Evolutionary conservation across 129 eudicot species (phyloP).

Genomic region (Helianthus annuus): DNA sequence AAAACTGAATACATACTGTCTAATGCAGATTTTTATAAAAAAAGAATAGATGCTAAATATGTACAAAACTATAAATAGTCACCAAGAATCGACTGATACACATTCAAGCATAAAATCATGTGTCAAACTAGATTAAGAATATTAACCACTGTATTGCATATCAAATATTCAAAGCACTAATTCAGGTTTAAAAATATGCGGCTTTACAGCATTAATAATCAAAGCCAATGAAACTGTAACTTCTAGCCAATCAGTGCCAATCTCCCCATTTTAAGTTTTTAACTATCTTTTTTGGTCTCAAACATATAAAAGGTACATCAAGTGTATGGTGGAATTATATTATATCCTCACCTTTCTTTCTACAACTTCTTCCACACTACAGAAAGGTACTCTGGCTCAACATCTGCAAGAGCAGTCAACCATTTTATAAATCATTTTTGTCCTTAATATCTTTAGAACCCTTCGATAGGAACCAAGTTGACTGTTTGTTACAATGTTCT

Average conservation of each 20-base stretch:
- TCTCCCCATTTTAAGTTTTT: not conserved
- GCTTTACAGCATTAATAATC: not conserved
- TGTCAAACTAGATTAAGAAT: not conserved
- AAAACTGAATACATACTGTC: not conserved
- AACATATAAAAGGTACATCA: constrained; percentile 2
- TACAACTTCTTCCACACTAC: constrained; percentile 20
- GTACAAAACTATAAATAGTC: not conserved
- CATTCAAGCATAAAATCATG: not conserved
- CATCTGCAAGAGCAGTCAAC: constrained; percentile 29
- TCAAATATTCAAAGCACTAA: constrained; percentile 1
- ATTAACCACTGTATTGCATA: not conserved
- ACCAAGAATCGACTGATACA: not conserved
- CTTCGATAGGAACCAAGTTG: constrained; percentile 5
- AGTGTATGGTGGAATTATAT: constrained; percentile 12
- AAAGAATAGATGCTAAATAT: not conserved
- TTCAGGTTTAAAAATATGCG: not conserved
- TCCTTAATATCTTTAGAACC: not conserved
- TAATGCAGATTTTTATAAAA: constrained; percentile 5
- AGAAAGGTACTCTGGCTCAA: constrained; percentile 25
- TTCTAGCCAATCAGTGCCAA: not conserved
- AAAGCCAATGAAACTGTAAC: not conserved
- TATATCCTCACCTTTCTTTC: constrained; percentile 27
- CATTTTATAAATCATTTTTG: constrained; percentile 19
- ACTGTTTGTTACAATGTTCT: constrained; percentile 16
- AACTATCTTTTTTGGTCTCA: constrained; percentile 12